Evolutionary conservation across 2,329 filamentous ascomycete genomes (phyloP).

Genomic region (Aspergillus ochraceoroseus): DNA sequence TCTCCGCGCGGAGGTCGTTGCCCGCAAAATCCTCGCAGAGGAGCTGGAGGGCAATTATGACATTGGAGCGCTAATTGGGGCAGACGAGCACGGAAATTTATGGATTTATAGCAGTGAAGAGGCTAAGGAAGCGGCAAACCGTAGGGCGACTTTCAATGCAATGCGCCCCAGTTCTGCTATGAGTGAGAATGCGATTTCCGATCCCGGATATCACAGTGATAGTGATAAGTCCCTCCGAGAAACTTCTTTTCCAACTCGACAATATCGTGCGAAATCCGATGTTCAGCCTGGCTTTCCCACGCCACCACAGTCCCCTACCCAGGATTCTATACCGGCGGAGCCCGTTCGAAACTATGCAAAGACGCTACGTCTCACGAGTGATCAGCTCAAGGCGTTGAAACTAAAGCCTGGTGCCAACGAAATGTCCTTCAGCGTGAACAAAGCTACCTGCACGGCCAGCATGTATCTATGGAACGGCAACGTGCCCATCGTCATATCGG

Average conservation of each 20-base stretch:
- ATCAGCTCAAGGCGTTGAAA: conserved; percentile 81
- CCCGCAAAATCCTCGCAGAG: conserved; percentile 84
- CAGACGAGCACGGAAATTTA: conserved; percentile 92
- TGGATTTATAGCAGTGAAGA: conserved; percentile 99
- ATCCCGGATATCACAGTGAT: conserved; percentile 94
- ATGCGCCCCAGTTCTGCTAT: conserved; percentile 50
- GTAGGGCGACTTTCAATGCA: conserved; percentile 51
- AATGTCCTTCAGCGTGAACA: conserved; percentile 95
- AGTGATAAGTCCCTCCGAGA: conserved; percentile 64
- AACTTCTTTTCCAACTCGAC: conserved; percentile 51
- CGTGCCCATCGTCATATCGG: conserved; percentile 91
- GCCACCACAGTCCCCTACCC: conserved; percentile 51
- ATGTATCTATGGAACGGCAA: conserved; percentile 94
- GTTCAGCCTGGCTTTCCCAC: conserved; percentile 64
- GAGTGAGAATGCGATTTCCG: conserved; percentile 75
- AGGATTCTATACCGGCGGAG: conserved; percentile 53
- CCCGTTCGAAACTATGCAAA: conserved; percentile 89
- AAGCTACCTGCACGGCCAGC: conserved; percentile 81
- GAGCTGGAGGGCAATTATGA: conserved; percentile 94
- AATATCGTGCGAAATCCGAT: conserved; percentile 58
- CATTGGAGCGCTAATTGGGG: conserved; percentile 89
- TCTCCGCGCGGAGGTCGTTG: conserved; percentile 84
- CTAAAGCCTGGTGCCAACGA: conserved; percentile 81
- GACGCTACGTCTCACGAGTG: conserved; percentile 87
- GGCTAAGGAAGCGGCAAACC: conserved; percentile 81